phyloP scores from a whole-genome alignment of 2,329 filamentous ascomycete species.

The Pezicula carpinea region DNA sequence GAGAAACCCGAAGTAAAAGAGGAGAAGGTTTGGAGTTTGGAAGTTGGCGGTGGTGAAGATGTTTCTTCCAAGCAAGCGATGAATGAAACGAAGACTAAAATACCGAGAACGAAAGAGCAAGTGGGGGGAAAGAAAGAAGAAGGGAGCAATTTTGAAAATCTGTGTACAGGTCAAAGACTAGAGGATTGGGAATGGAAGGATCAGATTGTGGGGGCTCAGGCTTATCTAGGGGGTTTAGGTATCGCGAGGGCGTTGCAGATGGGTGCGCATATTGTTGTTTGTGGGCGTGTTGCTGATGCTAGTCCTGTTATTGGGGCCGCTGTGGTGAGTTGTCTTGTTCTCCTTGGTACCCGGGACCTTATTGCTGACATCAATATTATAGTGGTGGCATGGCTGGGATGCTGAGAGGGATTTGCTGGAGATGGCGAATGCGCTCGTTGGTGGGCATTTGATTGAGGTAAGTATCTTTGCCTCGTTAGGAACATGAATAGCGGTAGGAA shows the following conservation, averaged over 20 bases:
- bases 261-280: conserved; percentile 38
- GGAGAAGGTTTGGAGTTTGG: too few relatives aligned
- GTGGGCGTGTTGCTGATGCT: conserved; percentile 38
- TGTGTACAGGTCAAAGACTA: conserved; percentile 10
- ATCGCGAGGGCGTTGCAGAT: conserved; percentile 33
- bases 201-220: conserved; percentile 12
- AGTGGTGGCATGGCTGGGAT: conserved; percentile 39
- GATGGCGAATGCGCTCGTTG: conserved; percentile 31
- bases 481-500: too few relatives aligned
- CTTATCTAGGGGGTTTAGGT: conserved; percentile 32
- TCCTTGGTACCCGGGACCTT: too few relatives aligned
- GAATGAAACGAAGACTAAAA: too few relatives aligned
- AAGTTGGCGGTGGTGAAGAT: too few relatives aligned
- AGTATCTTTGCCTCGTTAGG: too few relatives aligned
- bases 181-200: conserved; percentile 16
- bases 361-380: too few relatives aligned
- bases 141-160: conserved; percentile 5
- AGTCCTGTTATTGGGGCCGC: conserved; percentile 35
- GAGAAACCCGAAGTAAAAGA: too few relatives aligned
- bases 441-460: conserved; percentile 24
- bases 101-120: too few relatives aligned
- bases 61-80: too few relatives aligned
- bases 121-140: too few relatives aligned
- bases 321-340: too few relatives aligned
- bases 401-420: conserved; percentile 27